Conservation (phyloP, 2,329 filamentous ascomycete genomes). For the Fusarium sp. region DNA sequence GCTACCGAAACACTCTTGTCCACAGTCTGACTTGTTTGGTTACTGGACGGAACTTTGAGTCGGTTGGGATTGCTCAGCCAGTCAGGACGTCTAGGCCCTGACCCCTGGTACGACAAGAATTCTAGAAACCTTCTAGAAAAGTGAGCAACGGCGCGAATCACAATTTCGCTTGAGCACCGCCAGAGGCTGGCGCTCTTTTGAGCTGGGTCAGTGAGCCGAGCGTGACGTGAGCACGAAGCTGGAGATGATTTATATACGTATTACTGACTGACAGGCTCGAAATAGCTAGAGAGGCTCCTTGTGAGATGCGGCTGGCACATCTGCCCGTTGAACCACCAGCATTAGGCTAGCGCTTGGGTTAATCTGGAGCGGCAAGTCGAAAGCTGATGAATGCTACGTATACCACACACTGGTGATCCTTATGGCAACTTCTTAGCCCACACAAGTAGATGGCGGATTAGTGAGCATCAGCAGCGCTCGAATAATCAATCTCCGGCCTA, state of each 20-base stretch:
- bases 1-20: constrained; percentile 16
- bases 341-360: constrained; percentile 16
- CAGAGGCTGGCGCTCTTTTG: constrained; percentile 28
- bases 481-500: constrained; percentile 11
- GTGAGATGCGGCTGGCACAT: constrained; percentile 31
- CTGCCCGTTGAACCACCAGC: constrained; percentile 26
- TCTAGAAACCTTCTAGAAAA: constrained; percentile 50
- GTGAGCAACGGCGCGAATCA: constrained; percentile 36
- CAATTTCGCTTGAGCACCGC: constrained; percentile 41
- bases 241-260: constrained; percentile 20
- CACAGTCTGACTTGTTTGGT: constrained; percentile 34
- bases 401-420: constrained; percentile 1
- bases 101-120: constrained; percentile 36
- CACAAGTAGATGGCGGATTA: constrained; percentile 9
- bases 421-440: constrained; percentile 6
- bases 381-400: constrained; percentile 19
- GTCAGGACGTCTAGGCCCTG: constrained; percentile 22
- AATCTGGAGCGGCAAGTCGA: constrained; percentile 29
- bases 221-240: constrained; percentile 35
- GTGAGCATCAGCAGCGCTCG: constrained; percentile 11
- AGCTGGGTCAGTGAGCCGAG: constrained; percentile 21
- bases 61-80: constrained; percentile 43
- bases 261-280: constrained; percentile 15
- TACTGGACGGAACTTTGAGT: constrained; percentile 46
- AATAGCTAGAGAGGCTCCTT: not conserved